Percentiles rank a stretch among this genome's conserved stretches.
These are phyloP conservation scores for Alternaria sp. DNA, from an alignment of 2,329 filamentous ascomycete species.

Conservation along the genomic window DNA sequence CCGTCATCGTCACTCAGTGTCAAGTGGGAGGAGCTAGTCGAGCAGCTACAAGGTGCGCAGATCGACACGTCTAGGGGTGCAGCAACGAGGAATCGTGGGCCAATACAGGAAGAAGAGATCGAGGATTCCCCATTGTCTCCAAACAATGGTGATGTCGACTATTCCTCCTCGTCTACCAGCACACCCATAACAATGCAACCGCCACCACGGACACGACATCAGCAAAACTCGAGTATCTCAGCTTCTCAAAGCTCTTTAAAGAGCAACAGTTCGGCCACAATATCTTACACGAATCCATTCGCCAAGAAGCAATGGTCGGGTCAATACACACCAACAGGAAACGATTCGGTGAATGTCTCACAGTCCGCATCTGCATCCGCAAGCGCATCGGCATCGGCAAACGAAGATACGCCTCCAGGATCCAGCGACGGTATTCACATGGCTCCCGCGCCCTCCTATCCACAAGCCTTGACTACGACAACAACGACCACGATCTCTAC, in stretches of 20 bases:
- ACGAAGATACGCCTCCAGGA: slow-evolving; percentile 49
- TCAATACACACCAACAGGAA: slow-evolving; percentile 36
- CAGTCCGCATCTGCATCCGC: slow-evolving; percentile 43
- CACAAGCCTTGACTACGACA: slow-evolving; percentile 38
- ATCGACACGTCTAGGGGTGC: slow-evolving; percentile 45
- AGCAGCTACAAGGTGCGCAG: slow-evolving; percentile 53
- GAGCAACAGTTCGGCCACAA: slow-evolving; percentile 38
- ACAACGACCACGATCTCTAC: slow-evolving; percentile 28
- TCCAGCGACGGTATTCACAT: slow-evolving; percentile 49
- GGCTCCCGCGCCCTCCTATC: slow-evolving; percentile 43
- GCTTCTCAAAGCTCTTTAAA: slow-evolving; percentile 45
- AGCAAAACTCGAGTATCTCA: slow-evolving; percentile 45
- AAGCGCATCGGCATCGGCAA: slow-evolving; percentile 43
- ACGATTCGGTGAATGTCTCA: slow-evolving; percentile 38
- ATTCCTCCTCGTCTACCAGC: slow-evolving; percentile 42
- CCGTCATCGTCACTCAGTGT: slow-evolving; percentile 59
- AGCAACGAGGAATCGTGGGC: slow-evolving; percentile 41
- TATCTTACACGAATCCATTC: slow-evolving; percentile 39
- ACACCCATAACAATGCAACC: slow-evolving; percentile 49
- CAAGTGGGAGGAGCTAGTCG: slow-evolving; percentile 63
- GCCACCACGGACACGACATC: slow-evolving; percentile 37
- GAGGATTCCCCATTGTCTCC: slow-evolving; percentile 38
- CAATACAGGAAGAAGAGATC: slow-evolving; percentile 37
- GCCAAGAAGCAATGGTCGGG: slow-evolving; percentile 26
- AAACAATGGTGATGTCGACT: slow-evolving; percentile 31